Evolutionary conservation across 148 eudicot species (phyloP), one percentile per base, ranked within the genome.

Genomic region (Pharnaceum exiguum): DNA sequence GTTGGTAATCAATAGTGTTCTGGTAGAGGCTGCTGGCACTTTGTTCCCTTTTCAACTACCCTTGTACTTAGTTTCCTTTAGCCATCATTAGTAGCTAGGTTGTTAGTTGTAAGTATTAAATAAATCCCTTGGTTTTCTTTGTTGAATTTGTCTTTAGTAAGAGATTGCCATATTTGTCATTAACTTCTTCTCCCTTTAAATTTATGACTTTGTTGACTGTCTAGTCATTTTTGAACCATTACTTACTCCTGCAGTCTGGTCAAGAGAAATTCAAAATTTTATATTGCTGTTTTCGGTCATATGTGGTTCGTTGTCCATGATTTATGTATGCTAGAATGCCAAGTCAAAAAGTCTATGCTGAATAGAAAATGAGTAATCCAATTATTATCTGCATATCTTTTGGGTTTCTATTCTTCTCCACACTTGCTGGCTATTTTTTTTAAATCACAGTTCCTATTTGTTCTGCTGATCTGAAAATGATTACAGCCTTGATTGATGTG

Each of bases 181-280:
- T 49, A 56, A 59, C 55, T 57, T 70, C 65, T 42, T 30, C 17
- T 16, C 15, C 39, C 23, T 46, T 50, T 46, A 59, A 45, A 59
- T 28, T 33, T 48, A 26, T 49, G 37, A 6, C 16, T 30, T 27
- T 62, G 49, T 62, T 63, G 56, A 36, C 55, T 60, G 40, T 8
- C 42, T 45, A 30, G 17, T 38, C 55, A 25, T 47, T n/a, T n/a
- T 24, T 22, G 19, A 27, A 49, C 22, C 46, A 5, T 44, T 17
- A 25, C 47, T 2, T 44, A 5, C 7, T 18, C 47, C 47, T 44
- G 47, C 9, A 19, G 57, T 31, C 28, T 28, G 40, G 63, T 51
- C 70, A 37, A 46, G 17, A 21, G 57, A 51, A 28, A 37, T 54
- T 5, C 17, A n/a, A 21, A 59, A 43, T 60, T 22, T n/a, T n/a